Evolutionary conservation across 371 early-diverging fungal genomes (phyloP).

Genomic region (Choanephora cucurbitarum): DNA sequence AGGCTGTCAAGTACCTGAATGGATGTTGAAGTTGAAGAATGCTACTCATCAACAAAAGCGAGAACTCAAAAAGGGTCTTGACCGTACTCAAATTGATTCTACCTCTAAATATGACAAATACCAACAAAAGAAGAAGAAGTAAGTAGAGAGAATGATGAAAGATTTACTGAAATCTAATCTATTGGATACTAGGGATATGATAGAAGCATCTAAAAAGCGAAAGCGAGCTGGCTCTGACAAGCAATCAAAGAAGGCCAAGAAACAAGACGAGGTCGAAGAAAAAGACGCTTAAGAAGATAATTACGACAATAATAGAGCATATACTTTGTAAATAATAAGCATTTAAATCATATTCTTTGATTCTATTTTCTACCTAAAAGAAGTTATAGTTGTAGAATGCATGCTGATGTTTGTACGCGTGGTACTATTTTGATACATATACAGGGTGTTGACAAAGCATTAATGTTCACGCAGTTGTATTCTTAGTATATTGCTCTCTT

Average conservation of each 20-base stretch:
- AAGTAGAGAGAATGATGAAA: slow-evolving; percentile 1
- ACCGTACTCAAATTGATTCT: slow-evolving; percentile 33
- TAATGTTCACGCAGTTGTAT: too few species aligned
- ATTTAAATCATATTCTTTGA: too few species aligned
- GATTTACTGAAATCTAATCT: background rate
- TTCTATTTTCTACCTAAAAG: too few species aligned
- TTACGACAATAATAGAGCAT: too few species aligned
- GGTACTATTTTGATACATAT: too few species aligned
- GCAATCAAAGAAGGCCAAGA: slow-evolving; percentile 20
- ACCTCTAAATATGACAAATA: slow-evolving; percentile 37
- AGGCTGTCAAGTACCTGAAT: slow-evolving; percentile 95
- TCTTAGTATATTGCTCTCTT: too few species aligned
- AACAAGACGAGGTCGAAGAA: slow-evolving; percentile 21
- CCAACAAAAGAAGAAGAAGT: slow-evolving; percentile 31
- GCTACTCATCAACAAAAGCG: slow-evolving; percentile 46
- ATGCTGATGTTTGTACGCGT: too few species aligned
- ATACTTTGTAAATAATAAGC: too few species aligned
- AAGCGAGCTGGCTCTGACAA: slow-evolving; percentile 22
- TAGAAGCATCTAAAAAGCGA: slow-evolving; percentile 45
- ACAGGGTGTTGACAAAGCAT: too few species aligned
- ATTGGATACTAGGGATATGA: slow-evolving; percentile 39
- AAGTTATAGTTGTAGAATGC: too few species aligned
- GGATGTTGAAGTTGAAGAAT: slow-evolving; percentile 91
- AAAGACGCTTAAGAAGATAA: slow-evolving; percentile 9
- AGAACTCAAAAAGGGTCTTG: slow-evolving; percentile 28